Percentiles rank a stretch among this genome's conserved stretches.
Conservation (phyloP, 768 basidiomycete species). For the Russula vinacea region DNA sequence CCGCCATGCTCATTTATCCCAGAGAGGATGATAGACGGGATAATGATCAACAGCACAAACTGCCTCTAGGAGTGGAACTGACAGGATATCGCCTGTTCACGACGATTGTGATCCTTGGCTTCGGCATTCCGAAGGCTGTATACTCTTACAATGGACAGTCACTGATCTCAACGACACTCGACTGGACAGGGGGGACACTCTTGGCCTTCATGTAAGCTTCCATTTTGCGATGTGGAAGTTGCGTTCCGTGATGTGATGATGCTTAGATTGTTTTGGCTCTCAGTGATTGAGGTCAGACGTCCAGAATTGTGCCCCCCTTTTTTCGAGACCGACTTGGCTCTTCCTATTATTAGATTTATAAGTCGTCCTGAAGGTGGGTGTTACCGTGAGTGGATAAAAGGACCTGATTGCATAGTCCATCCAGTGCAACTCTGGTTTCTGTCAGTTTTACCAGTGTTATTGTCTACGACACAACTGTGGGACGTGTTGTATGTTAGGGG, state of each 20-base stretch:
- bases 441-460: neutral
- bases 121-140: neutral
- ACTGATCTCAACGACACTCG: neutral
- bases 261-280: neutral
- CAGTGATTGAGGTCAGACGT: neutral
- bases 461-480: too few relatives aligned
- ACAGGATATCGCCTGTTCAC: neutral
- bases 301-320: neutral
- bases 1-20: neutral
- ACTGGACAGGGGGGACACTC: neutral
- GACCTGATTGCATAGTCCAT: neutral
- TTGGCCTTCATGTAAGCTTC: neutral
- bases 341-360: neutral
- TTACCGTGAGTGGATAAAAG: neutral
- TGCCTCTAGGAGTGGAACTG: constrained; percentile 4
- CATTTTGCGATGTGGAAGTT: neutral
- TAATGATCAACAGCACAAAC: neutral
- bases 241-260: neutral
- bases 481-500: neutral
- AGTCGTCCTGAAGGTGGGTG: neutral
- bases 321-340: neutral
- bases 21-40: neutral
- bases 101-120: neutral
- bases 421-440: neutral
- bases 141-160: neutral